Evolutionary conservation across 148 eudicot genomes (phyloP), one percentile per base, ranked within the genome.

Genomic region (Persicaria maculosa): DNA sequence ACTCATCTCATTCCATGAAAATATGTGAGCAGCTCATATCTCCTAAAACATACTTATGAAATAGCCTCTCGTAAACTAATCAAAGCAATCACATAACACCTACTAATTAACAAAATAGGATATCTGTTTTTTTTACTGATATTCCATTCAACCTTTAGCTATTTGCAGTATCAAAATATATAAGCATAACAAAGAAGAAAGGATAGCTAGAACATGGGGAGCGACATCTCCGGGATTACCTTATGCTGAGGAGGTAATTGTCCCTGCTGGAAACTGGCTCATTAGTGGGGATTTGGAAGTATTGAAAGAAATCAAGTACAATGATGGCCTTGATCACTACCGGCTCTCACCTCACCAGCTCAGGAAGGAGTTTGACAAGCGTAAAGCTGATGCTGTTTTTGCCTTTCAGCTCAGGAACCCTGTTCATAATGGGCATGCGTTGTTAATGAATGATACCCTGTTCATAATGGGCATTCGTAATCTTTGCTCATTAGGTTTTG

Each of bases 131-230:
- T n/a, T n/a, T n/a, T n/a, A n/a, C n/a, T n/a, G n/a, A n/a, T n/a
- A n/a, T n/a, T n/a, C n/a, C n/a, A n/a, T n/a, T n/a, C n/a, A n/a
- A n/a, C n/a, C n/a, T n/a, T n/a, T n/a, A n/a, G n/a, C n/a, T n/a
- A n/a, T 44, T 10, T 75, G 77, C 86, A 91, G 97, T 72, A 78
- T 91, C 68, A 90, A 89, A 77, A 83, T 89, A 74, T 91, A 85
- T 81, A 91, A 89, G 77, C 97, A 91, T 54, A 86, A 91, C 81
- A 91, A 91, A 80, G 97, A 91, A 86, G 97, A 91, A 80, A 81
- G 97, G 77, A 86, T 91, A 75, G 97, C 93, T 44, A 81, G 97
- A 83, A 91, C 93, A 8, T 91, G 97, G 97, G 93, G 97, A 72
- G 84, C 91, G 19, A 83, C 86, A 55, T 90, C 93, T 69, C 90